Evolutionary conservation across 2,329 filamentous ascomycete species (phyloP), one percentile per base, ranked within the genome.

Genomic region (Pseudogymnoascus sp.): DNA sequence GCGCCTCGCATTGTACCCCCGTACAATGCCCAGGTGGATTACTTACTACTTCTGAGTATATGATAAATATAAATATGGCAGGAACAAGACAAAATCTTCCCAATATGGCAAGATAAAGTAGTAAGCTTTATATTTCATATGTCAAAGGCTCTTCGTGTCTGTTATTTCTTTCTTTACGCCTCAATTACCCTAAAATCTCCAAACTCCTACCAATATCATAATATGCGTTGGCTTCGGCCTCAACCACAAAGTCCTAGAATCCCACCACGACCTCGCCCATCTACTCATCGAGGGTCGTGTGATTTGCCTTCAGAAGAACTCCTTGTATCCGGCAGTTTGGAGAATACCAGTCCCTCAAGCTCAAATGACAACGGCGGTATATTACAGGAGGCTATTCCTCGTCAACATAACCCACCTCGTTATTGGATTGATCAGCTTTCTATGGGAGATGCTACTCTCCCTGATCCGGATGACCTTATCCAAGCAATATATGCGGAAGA

Each of bases 351-450:
- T 10, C 11, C 29, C 29, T 17, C 29, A 13, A 29, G 5, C 15
- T 9, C 15, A 33, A 33, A 54, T 33, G 47, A 33, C 15, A 54
- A 54, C 47, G 29, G 47, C 47, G 9, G 13, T 17, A 21, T 54
- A 54, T 54, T 54, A 54, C 47, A 54, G 29, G 47, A 33, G 47
- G 15, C 29, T 54, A 54, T 54, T 54, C 47, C 26, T 33, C 26
- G 29, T 54, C 29, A 54, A 54, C 13, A 31, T 33, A 33, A 54
- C n/a, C n/a, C 47, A 54, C 26, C 29, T 21, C 47, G 5, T 33
- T 15, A 29, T 33, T 17, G 47, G 29, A 21, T 10, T 54, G 33
- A 54, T 21, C 29, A 54, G 15, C 47, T 33, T 54, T 26, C 47
- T 54, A 33, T 54, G 47, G 47, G 47, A 33, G 29, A 54, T 33